These are phyloP conservation scores for Diplotaxis tenuifolia DNA, from an alignment of 345 rosid genomes.

Conservation along the genomic window DNA sequence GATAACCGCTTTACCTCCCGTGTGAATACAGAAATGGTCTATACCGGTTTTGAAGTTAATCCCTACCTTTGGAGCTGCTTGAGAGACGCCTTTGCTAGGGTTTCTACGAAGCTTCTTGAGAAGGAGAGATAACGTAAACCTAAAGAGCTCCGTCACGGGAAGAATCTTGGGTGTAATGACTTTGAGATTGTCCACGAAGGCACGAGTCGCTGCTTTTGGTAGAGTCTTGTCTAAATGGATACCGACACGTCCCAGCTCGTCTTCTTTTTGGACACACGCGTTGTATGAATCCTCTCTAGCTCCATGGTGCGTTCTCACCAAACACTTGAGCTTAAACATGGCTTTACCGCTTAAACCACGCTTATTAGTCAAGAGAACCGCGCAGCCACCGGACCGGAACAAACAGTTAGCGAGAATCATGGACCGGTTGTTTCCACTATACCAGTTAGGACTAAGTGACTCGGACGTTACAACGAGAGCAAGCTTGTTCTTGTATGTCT, in stretches of 20 bases:
- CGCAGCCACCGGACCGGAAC: constrained; percentile 73
- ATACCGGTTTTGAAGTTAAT: constrained; percentile 66
- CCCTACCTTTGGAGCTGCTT: constrained; percentile 24
- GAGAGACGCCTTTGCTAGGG: constrained; percentile 34
- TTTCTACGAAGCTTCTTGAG: constrained; percentile 21
- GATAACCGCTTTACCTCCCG: constrained; percentile 86
- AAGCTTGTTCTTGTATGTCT: constrained; percentile 40
- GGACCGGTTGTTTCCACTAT: constrained; percentile 61
- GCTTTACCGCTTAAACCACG: constrained; percentile 38
- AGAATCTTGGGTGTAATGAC: constrained; percentile 59
- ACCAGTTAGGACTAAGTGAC: constrained; percentile 66
- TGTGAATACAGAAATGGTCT: constrained; percentile 82
- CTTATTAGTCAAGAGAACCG: constrained; percentile 62
- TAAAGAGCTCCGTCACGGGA: constrained; percentile 44
- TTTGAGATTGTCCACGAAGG: constrained; percentile 51
- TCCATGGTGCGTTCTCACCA: constrained; percentile 60
- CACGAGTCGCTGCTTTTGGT: constrained; percentile 55
- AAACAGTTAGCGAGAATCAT: constrained; percentile 75
- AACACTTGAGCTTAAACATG: constrained; percentile 47
- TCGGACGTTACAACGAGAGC: constrained; percentile 75
- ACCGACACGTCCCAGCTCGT: constrained; percentile 50
- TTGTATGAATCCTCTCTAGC: constrained; percentile 53
- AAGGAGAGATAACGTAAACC: constrained; percentile 29
- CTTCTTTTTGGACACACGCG: constrained; percentile 67
- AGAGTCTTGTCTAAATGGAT: constrained; percentile 51